Evolutionary conservation across 768 basidiomycete genomes (phyloP), one percentile per base, ranked within the genome.

Genomic region (Termitomyces titanicus): DNA sequence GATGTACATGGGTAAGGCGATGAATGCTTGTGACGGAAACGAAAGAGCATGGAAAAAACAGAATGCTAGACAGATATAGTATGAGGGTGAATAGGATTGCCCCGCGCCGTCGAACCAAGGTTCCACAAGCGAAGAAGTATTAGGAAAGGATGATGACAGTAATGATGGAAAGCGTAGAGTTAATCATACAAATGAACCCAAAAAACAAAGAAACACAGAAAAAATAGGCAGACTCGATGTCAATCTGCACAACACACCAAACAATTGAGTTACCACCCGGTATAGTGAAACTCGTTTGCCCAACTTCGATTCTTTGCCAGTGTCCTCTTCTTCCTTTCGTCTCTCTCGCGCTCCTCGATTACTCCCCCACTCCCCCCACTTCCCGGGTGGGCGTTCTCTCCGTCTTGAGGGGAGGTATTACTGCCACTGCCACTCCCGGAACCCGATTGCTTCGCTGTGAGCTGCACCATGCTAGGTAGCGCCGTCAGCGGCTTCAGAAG

Each of bases 291-390:
- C 57, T 88, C 84, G 55, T 86, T 79, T 13, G 62, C 60, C 84
- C 82, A 87, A 64, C 83, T 88, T 49, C 79, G 76, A 65, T 85
- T 87, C 60, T 84, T 71, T 49, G 81, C 78, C 66, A 86, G 64
- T 11, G 79, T 79, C 31, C 69, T 71, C 67, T 68, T 70, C 60
- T 61, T 73, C 59, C 68, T 73, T 64, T 75, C 76, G 37, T 77
- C 75, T 56, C 62, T 70, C 57, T 74, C 74, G 51, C 70, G 65
- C n/a, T 63, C 62, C 40, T 65, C 60, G 27, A 64, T 56, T 8
- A 10, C 45, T 2, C 59, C 60, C 3, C 54, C 59, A 55, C 58
- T 65, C 44, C 52, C 60, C 56, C 54, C 60, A 55, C 57, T 65
- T 42, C 52, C 60, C 57, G 56, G 43, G 45, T 61, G 49, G 45